Evolutionary conservation across 169 alveolate genomes (phyloP).

Genomic region (Plasmodium relictum): DNA sequence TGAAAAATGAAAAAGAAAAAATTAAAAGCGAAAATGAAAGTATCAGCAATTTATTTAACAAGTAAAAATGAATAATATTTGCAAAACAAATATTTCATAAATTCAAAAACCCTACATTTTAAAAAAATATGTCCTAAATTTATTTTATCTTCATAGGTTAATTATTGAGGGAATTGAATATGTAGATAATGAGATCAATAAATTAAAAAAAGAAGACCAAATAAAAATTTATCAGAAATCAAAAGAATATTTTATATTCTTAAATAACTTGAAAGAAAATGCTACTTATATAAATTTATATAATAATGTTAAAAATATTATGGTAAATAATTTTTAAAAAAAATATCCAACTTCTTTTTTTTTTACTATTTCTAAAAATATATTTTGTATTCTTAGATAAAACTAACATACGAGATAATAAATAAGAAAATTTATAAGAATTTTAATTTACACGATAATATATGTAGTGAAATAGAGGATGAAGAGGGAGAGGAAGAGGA

Average conservation of each 20-base stretch:
- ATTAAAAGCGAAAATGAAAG: slow-evolving; percentile 21
- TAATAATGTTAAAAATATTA: slow-evolving; percentile 34
- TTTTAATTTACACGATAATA: slow-evolving; percentile 38
- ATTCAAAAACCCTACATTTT: not conserved
- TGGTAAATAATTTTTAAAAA: slow-evolving; percentile 13
- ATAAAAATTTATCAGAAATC: slow-evolving; percentile 53
- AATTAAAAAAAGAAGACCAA: slow-evolving; percentile 40
- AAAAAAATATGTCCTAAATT: no score
- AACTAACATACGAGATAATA: slow-evolving; percentile 37
- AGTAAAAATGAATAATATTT: slow-evolving; percentile 8
- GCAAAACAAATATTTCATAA: not conserved
- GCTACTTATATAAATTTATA: slow-evolving; percentile 31
- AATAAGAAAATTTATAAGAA: slow-evolving; percentile 37
- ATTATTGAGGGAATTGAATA: slow-evolving; percentile 46
- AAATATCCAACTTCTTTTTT: no score
- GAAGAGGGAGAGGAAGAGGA: not conserved
- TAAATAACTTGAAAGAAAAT: slow-evolving; percentile 45
- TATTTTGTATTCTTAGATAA: slow-evolving; percentile 11
- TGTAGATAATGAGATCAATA: slow-evolving; percentile 25
- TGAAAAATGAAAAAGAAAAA: not conserved
- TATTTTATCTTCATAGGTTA: not conserved
- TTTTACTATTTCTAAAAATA: no score
- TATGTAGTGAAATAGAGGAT: not conserved
- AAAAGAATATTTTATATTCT: slow-evolving; percentile 34
- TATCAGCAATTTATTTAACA: slow-evolving; percentile 42